Conservation (phyloP, 371 early-diverging fungal species). For the Paraphysoderma sedebokerense region DNA sequence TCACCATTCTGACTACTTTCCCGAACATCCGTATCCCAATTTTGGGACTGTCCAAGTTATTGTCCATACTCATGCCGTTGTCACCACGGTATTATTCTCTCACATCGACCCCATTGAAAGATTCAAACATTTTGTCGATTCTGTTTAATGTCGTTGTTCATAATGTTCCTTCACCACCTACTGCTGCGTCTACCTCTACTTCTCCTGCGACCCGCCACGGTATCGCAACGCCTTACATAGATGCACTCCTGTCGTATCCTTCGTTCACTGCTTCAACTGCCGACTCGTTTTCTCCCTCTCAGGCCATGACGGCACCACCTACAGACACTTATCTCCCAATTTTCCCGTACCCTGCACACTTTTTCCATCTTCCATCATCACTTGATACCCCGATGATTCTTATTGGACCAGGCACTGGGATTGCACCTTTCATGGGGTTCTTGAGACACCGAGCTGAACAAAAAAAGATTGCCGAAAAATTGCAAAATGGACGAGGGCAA, state of each 20-base stretch:
- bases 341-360: conserved; percentile 29
- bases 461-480: conserved; percentile 14
- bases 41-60: conserved; percentile 41
- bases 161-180: too few species aligned
- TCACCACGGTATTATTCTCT: conserved; percentile 80
- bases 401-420: conserved; percentile 77
- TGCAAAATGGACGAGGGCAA: conserved; percentile 13
- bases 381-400: conserved; percentile 40
- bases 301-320: too few species aligned
- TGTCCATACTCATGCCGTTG: conserved; percentile 57
- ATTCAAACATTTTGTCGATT: conserved; percentile 32
- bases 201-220: too few species aligned
- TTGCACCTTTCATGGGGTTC: conserved; percentile 77
- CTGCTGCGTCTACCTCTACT: too few species aligned
- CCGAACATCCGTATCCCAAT: conserved; percentile 36
- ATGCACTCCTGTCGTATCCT: too few species aligned
- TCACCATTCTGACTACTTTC: conserved; percentile 61
- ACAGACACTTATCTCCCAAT: conserved; percentile 17
- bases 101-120: conserved; percentile 39
- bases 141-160: conserved; percentile 64
- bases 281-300: too few species aligned
- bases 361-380: conserved; percentile 39
- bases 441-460: conserved; percentile 39
- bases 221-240: too few species aligned
- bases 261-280: too few species aligned